Conservation (phyloP, 1,284 basidiomycete species). For the Malassezia sp. region DNA sequence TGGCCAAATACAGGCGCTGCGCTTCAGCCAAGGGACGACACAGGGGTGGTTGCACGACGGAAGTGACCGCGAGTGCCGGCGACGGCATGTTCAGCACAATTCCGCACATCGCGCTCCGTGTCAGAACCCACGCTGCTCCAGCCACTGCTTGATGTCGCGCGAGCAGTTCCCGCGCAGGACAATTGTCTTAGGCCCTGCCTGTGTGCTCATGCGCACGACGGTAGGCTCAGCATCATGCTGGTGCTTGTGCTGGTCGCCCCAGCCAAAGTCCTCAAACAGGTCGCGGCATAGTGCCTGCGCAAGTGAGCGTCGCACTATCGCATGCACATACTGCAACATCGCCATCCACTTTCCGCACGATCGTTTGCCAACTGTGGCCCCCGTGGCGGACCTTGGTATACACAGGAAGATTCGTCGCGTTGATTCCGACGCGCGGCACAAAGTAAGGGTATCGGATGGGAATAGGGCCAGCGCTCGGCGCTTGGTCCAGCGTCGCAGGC, state of each 20-base stretch:
- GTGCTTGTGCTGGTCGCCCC: constrained; percentile 13
- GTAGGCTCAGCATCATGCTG: constrained; percentile 2
- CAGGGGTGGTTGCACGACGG: too few species aligned
- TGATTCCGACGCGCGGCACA: constrained; percentile 28
- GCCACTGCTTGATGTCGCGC: constrained; percentile 13
- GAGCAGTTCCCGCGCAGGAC: constrained; percentile 7
- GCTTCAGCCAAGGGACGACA: neutral
- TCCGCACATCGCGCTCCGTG: too few species aligned
- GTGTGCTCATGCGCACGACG: constrained; percentile 1
- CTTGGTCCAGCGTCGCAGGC: too few species aligned
- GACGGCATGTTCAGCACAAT: too few species aligned
- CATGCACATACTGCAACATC: constrained; percentile 13
- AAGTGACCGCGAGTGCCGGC: too few species aligned
- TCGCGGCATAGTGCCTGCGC: constrained; percentile 10
- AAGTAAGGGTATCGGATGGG: constrained; percentile 25
- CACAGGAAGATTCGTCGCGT: constrained; percentile 22
- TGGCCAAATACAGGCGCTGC: neutral
- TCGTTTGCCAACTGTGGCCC: constrained; percentile 23
- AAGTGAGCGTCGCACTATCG: neutral
- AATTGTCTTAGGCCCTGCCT: constrained; percentile 7
- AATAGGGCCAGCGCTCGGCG: neutral
- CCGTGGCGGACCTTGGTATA: constrained; percentile 29
- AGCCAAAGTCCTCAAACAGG: constrained; percentile 15
- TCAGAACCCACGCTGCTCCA: constrained; percentile 17
- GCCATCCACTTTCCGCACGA: constrained; percentile 29